These are phyloP conservation scores for Phaeotremella skinneri DNA, from an alignment of 768 basidiomycete genomes.

Conservation along the genomic window DNA sequence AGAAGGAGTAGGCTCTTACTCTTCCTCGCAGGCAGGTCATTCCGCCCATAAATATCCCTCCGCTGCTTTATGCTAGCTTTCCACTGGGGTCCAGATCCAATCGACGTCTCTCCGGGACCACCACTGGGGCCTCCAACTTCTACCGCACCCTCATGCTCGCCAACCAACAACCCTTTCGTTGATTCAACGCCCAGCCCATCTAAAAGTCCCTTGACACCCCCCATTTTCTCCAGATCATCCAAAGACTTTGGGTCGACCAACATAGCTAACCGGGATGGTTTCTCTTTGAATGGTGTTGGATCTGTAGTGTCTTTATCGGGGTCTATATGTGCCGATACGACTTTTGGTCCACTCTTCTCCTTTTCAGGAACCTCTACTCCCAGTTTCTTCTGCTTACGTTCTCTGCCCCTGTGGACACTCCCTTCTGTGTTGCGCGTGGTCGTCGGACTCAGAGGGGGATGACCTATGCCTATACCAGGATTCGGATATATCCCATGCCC, in stretches of 20 bases:
- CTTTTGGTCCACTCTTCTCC: slow-evolving; percentile 18
- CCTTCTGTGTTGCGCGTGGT: slow-evolving; percentile 2
- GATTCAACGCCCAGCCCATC: slow-evolving; percentile 69
- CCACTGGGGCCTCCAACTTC: slow-evolving; percentile 16
- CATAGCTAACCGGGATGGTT: slow-evolving; percentile 72
- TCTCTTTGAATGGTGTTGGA: slow-evolving; percentile 69
- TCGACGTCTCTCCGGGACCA: slow-evolving; percentile 11
- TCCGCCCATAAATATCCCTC: slow-evolving; percentile 68
- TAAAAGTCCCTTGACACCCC: slow-evolving; percentile 68
- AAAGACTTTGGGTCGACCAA: slow-evolving; percentile 87
- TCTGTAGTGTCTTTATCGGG: slow-evolving; percentile 55
- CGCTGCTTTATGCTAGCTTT: slow-evolving; percentile 62
- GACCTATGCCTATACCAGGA: neutral
- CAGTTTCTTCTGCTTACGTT: slow-evolving; percentile 13
- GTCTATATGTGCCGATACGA: slow-evolving; percentile 40
- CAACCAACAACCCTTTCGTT: slow-evolving; percentile 50
- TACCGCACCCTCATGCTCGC: slow-evolving; percentile 20
- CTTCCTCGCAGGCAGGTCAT: slow-evolving; percentile 68
- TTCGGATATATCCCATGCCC: slow-evolving; percentile 5
- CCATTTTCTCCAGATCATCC: slow-evolving; percentile 63
- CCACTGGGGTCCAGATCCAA: slow-evolving; percentile 45
- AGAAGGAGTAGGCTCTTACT: slow-evolving; percentile 69
- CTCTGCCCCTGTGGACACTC: neutral
- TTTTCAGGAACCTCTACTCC: slow-evolving; percentile 14
- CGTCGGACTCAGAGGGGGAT: neutral